Evolutionary conservation across 345 rosid genomes (phyloP).

Genomic region (Lepidium didymum): DNA sequence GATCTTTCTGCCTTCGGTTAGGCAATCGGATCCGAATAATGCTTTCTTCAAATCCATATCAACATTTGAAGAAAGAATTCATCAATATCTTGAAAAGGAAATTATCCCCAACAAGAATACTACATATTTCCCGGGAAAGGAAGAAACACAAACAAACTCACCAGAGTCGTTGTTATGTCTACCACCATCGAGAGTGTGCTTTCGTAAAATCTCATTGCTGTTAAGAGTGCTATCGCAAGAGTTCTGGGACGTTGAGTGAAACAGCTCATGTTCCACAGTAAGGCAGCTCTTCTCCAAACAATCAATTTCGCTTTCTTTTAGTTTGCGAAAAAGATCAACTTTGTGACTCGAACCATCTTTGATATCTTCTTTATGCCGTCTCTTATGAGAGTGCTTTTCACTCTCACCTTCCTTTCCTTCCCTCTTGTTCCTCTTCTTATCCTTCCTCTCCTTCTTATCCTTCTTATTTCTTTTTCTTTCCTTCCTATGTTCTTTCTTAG

Average conservation of each 20-base stretch:
- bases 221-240: constrained; percentile 39
- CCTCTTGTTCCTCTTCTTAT: constrained; percentile 7
- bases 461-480: constrained; percentile 1
- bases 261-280: constrained; percentile 26
- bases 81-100: constrained; percentile 42
- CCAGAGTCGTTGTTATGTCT: constrained; percentile 46
- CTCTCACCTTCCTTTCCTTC: constrained; percentile 20
- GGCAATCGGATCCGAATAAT: constrained; percentile 67
- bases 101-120: constrained; percentile 54
- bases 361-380: constrained; percentile 9
- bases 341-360: neutral
- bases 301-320: constrained; percentile 4
- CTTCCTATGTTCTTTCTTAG: constrained; percentile 19
- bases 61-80: constrained; percentile 40
- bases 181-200: constrained; percentile 28
- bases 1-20: constrained; percentile 39
- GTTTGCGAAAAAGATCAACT: neutral
- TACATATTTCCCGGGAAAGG: constrained; percentile 39
- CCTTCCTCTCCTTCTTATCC: neutral
- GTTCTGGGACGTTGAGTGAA: constrained; percentile 32
- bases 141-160: constrained; percentile 50
- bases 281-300: constrained; percentile 26
- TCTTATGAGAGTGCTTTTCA: constrained; percentile 9
- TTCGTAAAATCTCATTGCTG: constrained; percentile 25
- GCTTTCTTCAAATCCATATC: constrained; percentile 47